Evolutionary conservation across 2,329 filamentous ascomycete species (phyloP), one percentile per base, ranked within the genome.

Genomic region (Orbilia ellipsospora): DNA sequence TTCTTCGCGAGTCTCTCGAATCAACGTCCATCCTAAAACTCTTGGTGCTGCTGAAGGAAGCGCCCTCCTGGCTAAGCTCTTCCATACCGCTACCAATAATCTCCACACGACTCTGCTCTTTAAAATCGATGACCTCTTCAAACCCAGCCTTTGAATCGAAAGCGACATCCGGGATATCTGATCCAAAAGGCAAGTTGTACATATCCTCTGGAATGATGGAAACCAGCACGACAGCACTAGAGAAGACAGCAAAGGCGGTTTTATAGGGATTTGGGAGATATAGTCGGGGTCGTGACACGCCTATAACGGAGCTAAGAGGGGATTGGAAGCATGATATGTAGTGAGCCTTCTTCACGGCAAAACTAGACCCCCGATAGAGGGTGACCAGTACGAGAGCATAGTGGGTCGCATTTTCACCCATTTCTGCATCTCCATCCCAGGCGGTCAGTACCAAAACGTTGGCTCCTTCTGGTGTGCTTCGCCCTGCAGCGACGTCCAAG

Each of bases 61-160:
- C 73, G 13, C 57, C 59, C 61, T 79, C 78, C 67, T 77, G 77
- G 54, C 72, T 73, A 13, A 80, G 77, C 64, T 91, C 89, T 80
- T 91, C 90, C 18, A 87, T 84, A 2, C 90, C 88, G 12, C 87
- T 89, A 3, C 87, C 88, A 15, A 90, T 83, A 68, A 90, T 87
- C 79, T 90, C 89, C 26, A 90, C 84, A 15, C 88, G 85, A 28
- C 87, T 84, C 65, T 90, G 88, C 76, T 87, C 85, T 26, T 90
- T 88, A 70, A 99, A 90, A 79, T 94, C 91, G 42, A 99, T 86
- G 1, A 92, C 89, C 81, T 99, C 95, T 81, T 98, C 93, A 79
- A 94, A 97, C 0, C 89, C 87, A 16, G 89, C 83, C 0, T 88
- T 87, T 20, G 72, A 60, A 44, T 75, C 72, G 28, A 61, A 69